Base-by-base conservation (phyloP, 83 land plant genomes). In the Picea abies region DNA sequence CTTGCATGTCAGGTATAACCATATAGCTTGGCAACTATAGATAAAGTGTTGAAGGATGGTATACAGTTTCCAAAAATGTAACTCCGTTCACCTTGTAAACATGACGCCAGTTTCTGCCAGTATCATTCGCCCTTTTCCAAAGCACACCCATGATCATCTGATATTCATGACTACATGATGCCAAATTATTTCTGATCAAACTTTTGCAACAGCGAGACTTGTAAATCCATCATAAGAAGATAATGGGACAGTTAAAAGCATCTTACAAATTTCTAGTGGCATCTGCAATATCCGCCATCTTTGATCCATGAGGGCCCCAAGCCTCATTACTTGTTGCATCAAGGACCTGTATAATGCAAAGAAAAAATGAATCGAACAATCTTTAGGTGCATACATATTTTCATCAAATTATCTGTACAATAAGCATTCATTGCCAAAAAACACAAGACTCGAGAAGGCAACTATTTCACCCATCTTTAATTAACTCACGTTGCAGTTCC, bases 281-380 rank as follows among this genome's bases (percentile, higher is more conserved):
- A 76, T 98, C 96, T 67, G 99, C 99, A 79, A 98, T 94, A 60
- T 98, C 99, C 66, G 96, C 97, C 91, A 98, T 85, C 73, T 83
- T 86, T 52, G 99, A 84, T 77, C 99, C 99, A 91, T 98, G 99
- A 84, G 99, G 99, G 41, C 99, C 99, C 97, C 99, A 98, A 12
- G 99, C 95, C 86, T 96, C 99, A 89, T 96, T 87, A 80, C 98
- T 97, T 10, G 99, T 98, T 63, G 94, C 95, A 89, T 97, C 99
- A 73, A 95, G 86, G 60, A 95, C 94, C 99, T 97, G 84, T 7
- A 32, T 39, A 41, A n/a, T 26, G n/a, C 20, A 76, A 14, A 56
- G 80, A n/a, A 26, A 23, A 29, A 6, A 82, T 32, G 19, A 49
- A 56, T 25, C 0, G 5, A 47, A 32, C 12, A n/a, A 65, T 12